Evolutionary conservation across 2,329 filamentous ascomycete species (phyloP), one percentile per base, ranked within the genome.

Genomic region (Chrysoporthe cubensis): DNA sequence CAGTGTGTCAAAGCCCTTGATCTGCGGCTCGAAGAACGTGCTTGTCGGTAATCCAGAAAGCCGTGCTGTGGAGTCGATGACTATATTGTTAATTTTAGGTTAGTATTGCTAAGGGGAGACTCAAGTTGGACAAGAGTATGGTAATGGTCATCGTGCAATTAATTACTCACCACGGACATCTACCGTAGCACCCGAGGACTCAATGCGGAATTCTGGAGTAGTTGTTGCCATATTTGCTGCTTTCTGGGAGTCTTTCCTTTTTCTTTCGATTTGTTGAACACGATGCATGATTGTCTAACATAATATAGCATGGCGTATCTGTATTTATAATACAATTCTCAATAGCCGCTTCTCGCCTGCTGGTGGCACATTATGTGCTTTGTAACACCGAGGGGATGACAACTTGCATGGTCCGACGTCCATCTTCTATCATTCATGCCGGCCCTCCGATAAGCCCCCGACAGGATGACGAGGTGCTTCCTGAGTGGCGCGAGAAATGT

Each of bases 1-100:
- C 18, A 82, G 74, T 16, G 76, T 68, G 1, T 75, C 74, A 37
- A 77, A 75, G 26, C 78, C 80, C 64, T 74, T 73, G 62, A 82
- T 81, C n/a, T 21, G 54, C 21, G 52, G 59, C 46, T 52, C 62
- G 37, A 68, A 54, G 52, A 69, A 65, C 6, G 32, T 6, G 4
- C 34, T n/a, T 4, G 59, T 64, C n/a, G 64, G 50, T 1, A 66
- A 3, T 6, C 14, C 42, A n/a, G 52, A 63, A 7, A 69, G 11
- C 64, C 67, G 60, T 21, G 59, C 48, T 3, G 64, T 68, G 6
- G 66, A 63, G 9, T 69, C 64, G 52, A 69, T 66, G 52, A 69
- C 64, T 69, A 37, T 34, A 26, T 26, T 6, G 9, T 50, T 16
- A 44, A 7, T 5, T 21, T 52, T 54, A 40, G 9, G 3, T 4